Percentiles rank a stretch among this genome's conserved stretches.
Conservation (phyloP, 2,329 filamentous ascomycete genomes). For the Cytospora piceicola region DNA sequence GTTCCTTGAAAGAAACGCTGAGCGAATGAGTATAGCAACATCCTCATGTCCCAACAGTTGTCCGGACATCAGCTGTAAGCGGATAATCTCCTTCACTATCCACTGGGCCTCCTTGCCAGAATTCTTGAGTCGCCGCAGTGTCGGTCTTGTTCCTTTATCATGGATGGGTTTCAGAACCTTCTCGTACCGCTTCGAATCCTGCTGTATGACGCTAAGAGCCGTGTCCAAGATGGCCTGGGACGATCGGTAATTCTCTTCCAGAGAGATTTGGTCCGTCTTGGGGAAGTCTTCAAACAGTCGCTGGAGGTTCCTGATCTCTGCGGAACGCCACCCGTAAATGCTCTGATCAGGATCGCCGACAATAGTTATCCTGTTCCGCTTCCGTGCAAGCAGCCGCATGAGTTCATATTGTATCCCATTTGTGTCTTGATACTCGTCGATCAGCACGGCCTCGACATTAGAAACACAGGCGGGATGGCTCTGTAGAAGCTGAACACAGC, state of each 20-base stretch:
- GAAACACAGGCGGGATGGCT: slow-evolving; percentile 78
- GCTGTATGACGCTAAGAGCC: slow-evolving; percentile 85
- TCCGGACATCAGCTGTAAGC: slow-evolving; percentile 72
- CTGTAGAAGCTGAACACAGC: slow-evolving; percentile 78
- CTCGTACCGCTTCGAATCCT: slow-evolving; percentile 78
- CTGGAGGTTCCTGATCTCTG: slow-evolving; percentile 85
- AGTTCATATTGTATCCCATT: slow-evolving; percentile 94
- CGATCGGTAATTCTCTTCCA: slow-evolving; percentile 95
- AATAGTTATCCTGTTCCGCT: slow-evolving; percentile 78
- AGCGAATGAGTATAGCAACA: slow-evolving; percentile 85
- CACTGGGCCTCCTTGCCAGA: slow-evolving; percentile 79
- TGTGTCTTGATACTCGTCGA: slow-evolving; percentile 98
- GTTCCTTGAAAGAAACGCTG: slow-evolving; percentile 79
- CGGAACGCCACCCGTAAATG: slow-evolving; percentile 94
- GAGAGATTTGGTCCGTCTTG: slow-evolving; percentile 77
- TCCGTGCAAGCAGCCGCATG: slow-evolving; percentile 83
- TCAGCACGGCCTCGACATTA: slow-evolving; percentile 87
- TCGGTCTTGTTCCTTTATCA: slow-evolving; percentile 75
- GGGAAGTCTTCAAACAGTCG: slow-evolving; percentile 78
- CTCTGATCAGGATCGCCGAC: slow-evolving; percentile 97
- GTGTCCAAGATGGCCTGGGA: slow-evolving; percentile 81
- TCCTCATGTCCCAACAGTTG: slow-evolving; percentile 74
- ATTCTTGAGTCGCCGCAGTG: slow-evolving; percentile 74
- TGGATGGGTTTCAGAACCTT: slow-evolving; percentile 83
- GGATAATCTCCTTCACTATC: slow-evolving; percentile 83